Evolutionary conservation across 1,284 basidiomycete species (phyloP).

Genomic region (Cryptococcus maquisensis): DNA sequence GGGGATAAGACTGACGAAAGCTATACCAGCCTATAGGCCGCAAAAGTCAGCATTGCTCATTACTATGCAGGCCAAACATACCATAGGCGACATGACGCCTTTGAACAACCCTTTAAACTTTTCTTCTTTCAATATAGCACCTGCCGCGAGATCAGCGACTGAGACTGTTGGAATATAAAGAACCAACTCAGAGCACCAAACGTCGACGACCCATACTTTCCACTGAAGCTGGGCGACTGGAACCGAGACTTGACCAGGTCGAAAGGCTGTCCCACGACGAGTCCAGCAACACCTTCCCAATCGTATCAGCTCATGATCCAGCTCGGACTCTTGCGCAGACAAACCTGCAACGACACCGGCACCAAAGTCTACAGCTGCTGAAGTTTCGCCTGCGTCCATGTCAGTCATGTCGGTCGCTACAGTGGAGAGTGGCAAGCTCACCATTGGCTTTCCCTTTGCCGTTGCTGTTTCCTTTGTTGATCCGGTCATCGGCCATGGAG

Average conservation of each 20-base stretch:
- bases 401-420: not conserved
- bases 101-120: conserved; percentile 43
- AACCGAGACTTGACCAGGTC: conserved; percentile 49
- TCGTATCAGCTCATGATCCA: not conserved
- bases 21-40: conserved; percentile 38
- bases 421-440: not conserved
- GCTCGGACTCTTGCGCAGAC: conserved; percentile 1
- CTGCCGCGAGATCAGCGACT: conserved; percentile 11
- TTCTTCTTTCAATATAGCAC: conserved; percentile 41
- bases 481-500: not conserved
- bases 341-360: conserved; percentile 45
- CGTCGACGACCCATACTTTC: conserved; percentile 37
- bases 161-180: not conserved
- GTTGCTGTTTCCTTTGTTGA: conserved; percentile 8
- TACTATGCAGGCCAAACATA: conserved; percentile 18
- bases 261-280: conserved; percentile 49
- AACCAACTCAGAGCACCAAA: conserved; percentile 42
- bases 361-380: conserved; percentile 42
- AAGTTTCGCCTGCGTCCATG: conserved; percentile 4
- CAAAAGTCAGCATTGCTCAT: not conserved
- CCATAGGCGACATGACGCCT: conserved; percentile 49
- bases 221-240: conserved; percentile 43
- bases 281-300: conserved; percentile 42
- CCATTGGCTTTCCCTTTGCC: conserved; percentile 8
- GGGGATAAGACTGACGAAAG: conserved; percentile 30